Base-by-base conservation (phyloP, 148 eudicot genomes). In the Limonium bicolor region DNA sequence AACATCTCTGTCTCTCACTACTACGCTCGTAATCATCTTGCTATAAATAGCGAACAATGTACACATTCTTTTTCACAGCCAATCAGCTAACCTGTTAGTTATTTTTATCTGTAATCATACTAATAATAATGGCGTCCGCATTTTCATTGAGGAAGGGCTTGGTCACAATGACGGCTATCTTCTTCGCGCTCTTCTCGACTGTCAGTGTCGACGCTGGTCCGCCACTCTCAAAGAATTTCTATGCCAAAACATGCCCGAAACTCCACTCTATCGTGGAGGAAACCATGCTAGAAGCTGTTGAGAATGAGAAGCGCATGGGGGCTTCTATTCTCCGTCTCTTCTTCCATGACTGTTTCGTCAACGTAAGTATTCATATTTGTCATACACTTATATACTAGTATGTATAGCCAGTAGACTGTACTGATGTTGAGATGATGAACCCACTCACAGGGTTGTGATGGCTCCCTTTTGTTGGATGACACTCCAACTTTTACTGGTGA, bases 271-370 rank as follows among this genome's bases (percentile, higher is more conserved):
- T 66, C 5, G 66, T 66, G 0, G 44, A 62, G 3, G 48, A 21
- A 2, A 55, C 59, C 1, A 57, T 67, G 54, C 28, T 6, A 0
- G 30, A 27, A 47, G 64, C 54, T 3, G 50, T 64, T 11, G 12
- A 31, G 7, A 27, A 38, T 15, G 64, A 65, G 20, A 39, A 35
- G 1, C 60, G 69, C 6, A 28, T 65, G 13, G 69, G 46, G 13
- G 69, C 69, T 36, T 65, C 69, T 12, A 43, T 65, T 32, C 69
- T 65, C 36, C 69, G 69, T 31, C 35, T 65, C 38, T 59, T 58
- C 51, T 65, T 58, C 51, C 69, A 65, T 32, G 69, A 65, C 7
- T 65, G 69, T 42, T 65, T 65, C 7, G 69, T 65, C 0, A 58
- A 65, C n/a, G 69, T 65, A 34, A 51, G 55, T 28, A 24, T 2